phyloP scores from a whole-genome alignment of 1,139 yeast genomes.

The Spathaspora sp. region DNA sequence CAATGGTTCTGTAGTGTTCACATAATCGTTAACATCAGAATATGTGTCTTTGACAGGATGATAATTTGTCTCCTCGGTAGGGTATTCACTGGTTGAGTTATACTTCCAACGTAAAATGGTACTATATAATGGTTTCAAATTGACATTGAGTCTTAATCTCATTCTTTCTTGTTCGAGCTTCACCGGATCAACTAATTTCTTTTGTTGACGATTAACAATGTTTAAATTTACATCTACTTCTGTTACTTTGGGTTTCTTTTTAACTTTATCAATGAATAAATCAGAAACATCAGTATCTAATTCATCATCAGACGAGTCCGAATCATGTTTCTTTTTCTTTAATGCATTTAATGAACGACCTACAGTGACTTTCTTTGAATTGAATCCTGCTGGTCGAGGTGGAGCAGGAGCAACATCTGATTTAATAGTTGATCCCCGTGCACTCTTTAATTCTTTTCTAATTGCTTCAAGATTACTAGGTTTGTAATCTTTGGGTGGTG shows the following conservation, averaged over 20 bases:
- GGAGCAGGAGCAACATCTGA: slow-evolving; percentile 56
- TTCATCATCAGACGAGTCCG: slow-evolving; percentile 35
- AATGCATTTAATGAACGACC: slow-evolving; percentile 40
- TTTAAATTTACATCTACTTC: slow-evolving; percentile 42
- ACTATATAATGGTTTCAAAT: slow-evolving; percentile 71
- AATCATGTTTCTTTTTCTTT: slow-evolving; percentile 29
- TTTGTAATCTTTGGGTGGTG: slow-evolving; percentile 35
- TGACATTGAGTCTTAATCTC: slow-evolving; percentile 78
- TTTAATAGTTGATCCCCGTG: slow-evolving; percentile 17
- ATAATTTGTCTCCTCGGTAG: slow-evolving; percentile 47
- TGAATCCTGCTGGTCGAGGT: slow-evolving; percentile 83
- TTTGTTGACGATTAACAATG: slow-evolving; percentile 21
- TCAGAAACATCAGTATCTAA: slow-evolving; percentile 42
- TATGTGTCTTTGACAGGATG: slow-evolving; percentile 47
- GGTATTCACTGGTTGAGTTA: slow-evolving; percentile 55
- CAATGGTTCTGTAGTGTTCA: slow-evolving; percentile 70
- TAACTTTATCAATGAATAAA: slow-evolving; percentile 37
- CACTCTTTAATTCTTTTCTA: slow-evolving; percentile 34
- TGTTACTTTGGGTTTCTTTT: slow-evolving; percentile 33
- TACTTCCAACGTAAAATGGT: slow-evolving; percentile 79
- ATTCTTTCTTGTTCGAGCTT: slow-evolving; percentile 73
- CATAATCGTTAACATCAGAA: slow-evolving; percentile 60
- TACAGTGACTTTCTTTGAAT: slow-evolving; percentile 32
- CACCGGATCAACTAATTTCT: slow-evolving; percentile 30
- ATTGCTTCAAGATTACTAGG: slow-evolving; percentile 41